Conservation (phyloP, 2,329 filamentous ascomycete species). For the Colletotrichum costaricense region DNA sequence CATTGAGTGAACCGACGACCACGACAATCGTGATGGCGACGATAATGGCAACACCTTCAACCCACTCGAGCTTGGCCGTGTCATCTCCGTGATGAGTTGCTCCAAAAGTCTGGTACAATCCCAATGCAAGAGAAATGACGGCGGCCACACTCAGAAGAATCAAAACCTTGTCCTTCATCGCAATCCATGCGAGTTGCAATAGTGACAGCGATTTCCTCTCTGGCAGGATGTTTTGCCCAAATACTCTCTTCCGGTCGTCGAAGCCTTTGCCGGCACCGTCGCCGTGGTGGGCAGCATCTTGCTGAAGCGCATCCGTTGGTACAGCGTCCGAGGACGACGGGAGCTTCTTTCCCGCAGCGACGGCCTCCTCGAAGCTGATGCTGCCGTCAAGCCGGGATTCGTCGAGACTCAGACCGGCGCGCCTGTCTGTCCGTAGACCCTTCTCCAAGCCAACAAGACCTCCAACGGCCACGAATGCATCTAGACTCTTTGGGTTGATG, state of each 20-base stretch:
- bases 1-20: slow-evolving; percentile 80
- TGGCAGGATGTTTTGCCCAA: slow-evolving; percentile 72
- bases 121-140: slow-evolving; percentile 77
- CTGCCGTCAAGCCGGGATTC: slow-evolving; percentile 57
- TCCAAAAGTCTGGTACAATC: slow-evolving; percentile 79
- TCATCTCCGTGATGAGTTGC: slow-evolving; percentile 58
- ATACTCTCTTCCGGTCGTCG: slow-evolving; percentile 67
- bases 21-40: slow-evolving; percentile 83
- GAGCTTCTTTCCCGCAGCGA: slow-evolving; percentile 48
- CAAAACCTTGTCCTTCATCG: slow-evolving; percentile 84
- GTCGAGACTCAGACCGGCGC: slow-evolving; percentile 61
- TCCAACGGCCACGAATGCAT: slow-evolving; percentile 62
- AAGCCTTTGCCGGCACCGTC: slow-evolving; percentile 38
- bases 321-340: slow-evolving; percentile 40
- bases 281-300: slow-evolving; percentile 12
- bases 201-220: slow-evolving; percentile 77
- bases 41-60: slow-evolving; percentile 84
- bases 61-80: slow-evolving; percentile 76
- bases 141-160: slow-evolving; percentile 79
- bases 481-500: slow-evolving; percentile 60
- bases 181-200: slow-evolving; percentile 79
- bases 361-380: slow-evolving; percentile 62
- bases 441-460: slow-evolving; percentile 63
- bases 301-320: slow-evolving; percentile 37
- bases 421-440: slow-evolving; percentile 61